Base-by-base conservation (phyloP, 2,329 filamentous ascomycete species). In the Ophiostoma novo-ulmi region DNA sequence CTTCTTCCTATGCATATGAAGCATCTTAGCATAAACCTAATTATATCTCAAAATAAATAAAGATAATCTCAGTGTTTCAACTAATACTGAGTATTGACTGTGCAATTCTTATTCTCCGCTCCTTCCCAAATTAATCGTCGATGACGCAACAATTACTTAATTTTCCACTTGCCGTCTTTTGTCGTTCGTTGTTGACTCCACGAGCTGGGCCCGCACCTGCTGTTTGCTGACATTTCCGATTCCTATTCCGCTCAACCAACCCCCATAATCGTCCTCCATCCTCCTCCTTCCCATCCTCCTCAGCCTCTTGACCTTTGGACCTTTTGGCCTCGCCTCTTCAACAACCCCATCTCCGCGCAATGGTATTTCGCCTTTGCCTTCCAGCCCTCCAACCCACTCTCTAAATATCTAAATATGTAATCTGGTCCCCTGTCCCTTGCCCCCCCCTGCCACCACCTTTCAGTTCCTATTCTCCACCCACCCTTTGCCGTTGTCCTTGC, bases 141-240 rank as follows among this genome's bases (percentile, higher is more conserved):
- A 58, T 58, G 52, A 58, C 52, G 52, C 52, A 58, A 58, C n/a
- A 26, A 14, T 41, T 66, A 35, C 31, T 66, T 39, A 20, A 35
- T 36, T 64, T 66, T 39, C 63, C 63, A 66, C 63, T 39, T 66
- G 35, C 63, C 36, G 63, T 11, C 35, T 66, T 22, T 22, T n/a
- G 31, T 20, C 52, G 52, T 58, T 6, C 52, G 22, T 26, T 58
- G 52, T 26, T 26, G 11, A 58, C 52, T 58, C 52, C 52, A 22
- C 52, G 52, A 58, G 52, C 52, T 58, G 52, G 52, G n/a, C 52
- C 48, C 52, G 52, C n/a, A 58, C 20, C 52, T 48, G 44, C 52
- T 26, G 52, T 58, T 58, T 58, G 52, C 52, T 58, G 52, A 58
- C 52, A 58, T 58, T 26, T 58, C 52, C 52, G 17, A 17, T 26